Base-by-base conservation (phyloP, 352 stramenopile species). In the Aphanomyces euteiches region DNA sequence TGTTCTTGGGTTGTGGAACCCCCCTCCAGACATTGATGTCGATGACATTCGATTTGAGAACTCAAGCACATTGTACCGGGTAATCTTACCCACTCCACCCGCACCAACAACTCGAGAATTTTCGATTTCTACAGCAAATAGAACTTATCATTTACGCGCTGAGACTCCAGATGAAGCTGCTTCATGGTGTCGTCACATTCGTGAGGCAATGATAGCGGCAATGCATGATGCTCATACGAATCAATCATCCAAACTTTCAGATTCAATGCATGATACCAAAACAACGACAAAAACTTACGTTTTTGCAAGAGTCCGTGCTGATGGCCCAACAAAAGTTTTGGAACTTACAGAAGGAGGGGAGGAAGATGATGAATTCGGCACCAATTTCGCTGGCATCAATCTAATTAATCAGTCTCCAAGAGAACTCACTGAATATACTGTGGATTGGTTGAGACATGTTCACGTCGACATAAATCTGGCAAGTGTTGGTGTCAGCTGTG, bases 291-390 rank as follows among this genome's bases (percentile, higher is more conserved):
- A 94, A 72, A 95, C 88, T 6, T 95, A 94, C 56, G 85, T 96
- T 8, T 79, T 91, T 47, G 80, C 95, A 70, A 85, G 88, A 17
- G 81, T 96, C 47, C 83, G 87, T 60, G 89, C 90, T 37, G 90
- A 97, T 74, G 90, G 90, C 1, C 86, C 89, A 5, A 97, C 89
- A 34, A 97, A 96, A 66, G 90, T 97, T 17, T 74, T 97, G n/a
- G 90, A 97, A 68, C 64, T 97, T 3, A 95, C 87, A 66, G 88
- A 97, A 83, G 89, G 87, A 57, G 86, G 86, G 4, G 86, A 95
- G 72, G 88, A 94, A 72, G 88, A 96, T 57, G 60, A 70, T 6
- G 57, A 66, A n/a, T 67, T 19, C 21, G 56, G 56, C 57, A 90
- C 82, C 0, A 83, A 80, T 15, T 92, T 84, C 1, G 83, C 83